Base-by-base conservation (phyloP, 176 grass and related monocot genomes). In the Musa schizocarpa region DNA sequence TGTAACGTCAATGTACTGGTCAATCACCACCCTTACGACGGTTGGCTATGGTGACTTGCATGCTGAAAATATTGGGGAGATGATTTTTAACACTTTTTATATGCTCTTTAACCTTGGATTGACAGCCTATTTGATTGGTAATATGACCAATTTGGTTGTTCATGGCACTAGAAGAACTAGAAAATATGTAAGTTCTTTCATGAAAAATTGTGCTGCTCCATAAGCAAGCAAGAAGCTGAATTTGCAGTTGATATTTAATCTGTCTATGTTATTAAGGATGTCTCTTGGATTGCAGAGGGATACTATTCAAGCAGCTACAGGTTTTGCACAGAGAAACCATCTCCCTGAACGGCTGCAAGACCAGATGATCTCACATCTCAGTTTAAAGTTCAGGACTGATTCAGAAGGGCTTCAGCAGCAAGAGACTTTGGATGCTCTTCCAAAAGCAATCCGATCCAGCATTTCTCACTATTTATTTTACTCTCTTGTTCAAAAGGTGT, bases 361-460 rank as follows among this genome's bases (percentile, higher is more conserved):
- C 56, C 91, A 99, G 84, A 99, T 99, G 96, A 87, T 94, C 68
- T 99, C 96, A 62, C 96, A 99, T 84, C 78, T 99, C 65, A 95
- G 86, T 80, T 89, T 99, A 63, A 99, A 99, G 78, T 99, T 94
- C 81, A 88, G 96, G 53, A 99, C 96, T 22, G 91, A 94, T 66
- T 99, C 96, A 11, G 96, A 99, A 94, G 91, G 96, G 52, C 96
- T 99, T 78, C 96, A 99, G 78, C 96, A 99, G 74, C 91, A 94
- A 81, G 96, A 99, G 71, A 99, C 91, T 2, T 84, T 99, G 49
- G 91, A 99, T 81, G 73, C 74, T 0, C 84, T 99, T 64, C 96
- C 96, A 19, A 99, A 99, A 80, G 96, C 95, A 76, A 99, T 99
- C 69, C 83, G 87, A 81, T 99, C 95, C 9, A 94, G 95, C 84